Conservation (phyloP, 2,329 filamentous ascomycete genomes). For the Talaromyces sp. region DNA sequence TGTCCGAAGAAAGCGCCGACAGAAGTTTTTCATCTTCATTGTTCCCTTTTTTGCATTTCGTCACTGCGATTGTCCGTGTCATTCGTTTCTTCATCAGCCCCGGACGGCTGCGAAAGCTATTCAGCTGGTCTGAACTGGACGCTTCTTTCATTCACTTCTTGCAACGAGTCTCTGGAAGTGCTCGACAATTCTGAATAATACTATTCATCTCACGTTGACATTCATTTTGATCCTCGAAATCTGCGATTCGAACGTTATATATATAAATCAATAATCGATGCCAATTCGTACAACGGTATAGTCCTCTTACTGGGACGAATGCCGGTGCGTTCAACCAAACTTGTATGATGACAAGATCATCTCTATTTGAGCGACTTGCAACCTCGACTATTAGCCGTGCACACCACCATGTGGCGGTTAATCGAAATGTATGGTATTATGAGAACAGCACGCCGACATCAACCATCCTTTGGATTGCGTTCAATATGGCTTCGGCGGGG, state of each 20-base stretch:
- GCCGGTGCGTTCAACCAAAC: not conserved
- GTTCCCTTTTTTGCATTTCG: not conserved
- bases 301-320: constrained; percentile 12
- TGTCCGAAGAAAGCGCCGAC: not conserved
- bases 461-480: constrained; percentile 16
- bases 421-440: constrained; percentile 9
- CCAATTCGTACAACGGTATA: constrained; percentile 5
- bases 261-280: not conserved
- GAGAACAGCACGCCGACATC: constrained; percentile 11
- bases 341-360: constrained; percentile 9
- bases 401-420: not conserved
- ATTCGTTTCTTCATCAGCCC: constrained; percentile 12
- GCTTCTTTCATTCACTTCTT: not conserved
- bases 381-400: not conserved
- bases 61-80: constrained; percentile 8
- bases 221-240: not conserved
- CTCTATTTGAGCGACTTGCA: not conserved
- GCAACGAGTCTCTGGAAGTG: constrained; percentile 11
- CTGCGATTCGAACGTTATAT: not conserved
- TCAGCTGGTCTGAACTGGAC: constrained; percentile 14
- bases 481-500: constrained; percentile 19
- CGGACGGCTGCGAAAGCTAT: constrained; percentile 13
- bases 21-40: not conserved
- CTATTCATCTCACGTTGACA: not conserved
- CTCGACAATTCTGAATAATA: not conserved